Conservation (phyloP, 257 asterid species). For the Penstemon eatonii region DNA sequence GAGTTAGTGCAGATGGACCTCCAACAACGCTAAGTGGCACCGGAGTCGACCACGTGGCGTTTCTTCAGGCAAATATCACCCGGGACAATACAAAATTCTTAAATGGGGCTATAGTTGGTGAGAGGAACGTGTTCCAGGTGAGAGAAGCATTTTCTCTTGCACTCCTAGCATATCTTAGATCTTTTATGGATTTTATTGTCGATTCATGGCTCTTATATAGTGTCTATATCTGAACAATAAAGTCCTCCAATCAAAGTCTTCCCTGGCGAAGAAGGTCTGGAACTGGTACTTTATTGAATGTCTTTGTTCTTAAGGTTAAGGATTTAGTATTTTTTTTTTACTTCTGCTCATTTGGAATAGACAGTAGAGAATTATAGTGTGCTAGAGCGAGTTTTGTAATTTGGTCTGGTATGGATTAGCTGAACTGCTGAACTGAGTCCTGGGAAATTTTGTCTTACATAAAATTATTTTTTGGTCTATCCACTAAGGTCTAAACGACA, state of each 20-base stretch:
- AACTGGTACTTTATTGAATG: not conserved
- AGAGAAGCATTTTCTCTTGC: constrained; percentile 21
- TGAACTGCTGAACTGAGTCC: constrained; percentile 2
- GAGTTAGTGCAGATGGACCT: constrained; percentile 97
- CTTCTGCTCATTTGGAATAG: not conserved
- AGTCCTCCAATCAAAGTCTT: not conserved
- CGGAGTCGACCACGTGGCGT: constrained; percentile 90
- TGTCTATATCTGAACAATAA: not conserved
- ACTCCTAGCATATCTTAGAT: not conserved
- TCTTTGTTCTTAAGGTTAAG: not conserved
- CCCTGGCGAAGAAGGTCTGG: not conserved
- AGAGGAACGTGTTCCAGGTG: constrained; percentile 95
- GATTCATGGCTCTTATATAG: constrained; percentile 1
- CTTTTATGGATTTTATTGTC: constrained; percentile 4
- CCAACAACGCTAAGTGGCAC: constrained; percentile 99
- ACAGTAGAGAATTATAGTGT: not conserved
- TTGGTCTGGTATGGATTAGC: not conserved
- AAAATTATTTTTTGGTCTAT: no score
- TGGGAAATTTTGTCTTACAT: not conserved
- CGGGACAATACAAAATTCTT: constrained; percentile 90
- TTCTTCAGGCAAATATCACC: constrained; percentile 89
- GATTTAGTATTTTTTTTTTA: not conserved
- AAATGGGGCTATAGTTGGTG: constrained; percentile 96
- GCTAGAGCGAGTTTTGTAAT: not conserved
- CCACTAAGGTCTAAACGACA: not conserved